These are phyloP conservation scores for Epichloe coenophiala DNA, from an alignment of 2,329 filamentous ascomycete species.

Conservation along the genomic window DNA sequence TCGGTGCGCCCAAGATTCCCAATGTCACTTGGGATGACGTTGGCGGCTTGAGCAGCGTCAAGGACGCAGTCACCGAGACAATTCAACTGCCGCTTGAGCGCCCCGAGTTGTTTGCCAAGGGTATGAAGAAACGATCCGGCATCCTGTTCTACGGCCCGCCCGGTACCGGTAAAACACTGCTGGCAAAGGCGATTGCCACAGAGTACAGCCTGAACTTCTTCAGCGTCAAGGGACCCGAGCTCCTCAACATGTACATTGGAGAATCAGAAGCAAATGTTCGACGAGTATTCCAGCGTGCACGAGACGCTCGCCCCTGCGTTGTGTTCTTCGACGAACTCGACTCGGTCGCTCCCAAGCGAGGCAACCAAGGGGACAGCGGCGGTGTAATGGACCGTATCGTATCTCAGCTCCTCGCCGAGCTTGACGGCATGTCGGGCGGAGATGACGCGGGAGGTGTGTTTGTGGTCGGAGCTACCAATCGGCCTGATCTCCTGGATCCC, in stretches of 20 bases:
- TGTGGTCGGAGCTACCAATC: constrained; percentile 91
- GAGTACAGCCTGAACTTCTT: constrained; percentile 94
- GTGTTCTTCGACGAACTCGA: constrained; percentile 93
- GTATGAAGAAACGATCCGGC: constrained; percentile 94
- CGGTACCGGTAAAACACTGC: constrained; percentile 81
- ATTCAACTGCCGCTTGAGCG: constrained; percentile 86
- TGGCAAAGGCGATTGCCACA: constrained; percentile 85
- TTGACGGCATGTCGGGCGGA: constrained; percentile 95
- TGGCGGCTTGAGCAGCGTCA: constrained; percentile 82
- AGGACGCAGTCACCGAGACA: constrained; percentile 93
- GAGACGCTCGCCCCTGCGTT: constrained; percentile 75
- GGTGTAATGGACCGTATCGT: constrained; percentile 98
- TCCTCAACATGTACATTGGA: constrained; percentile 94
- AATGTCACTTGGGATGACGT: constrained; percentile 96
- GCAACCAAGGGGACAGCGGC: constrained; percentile 92
- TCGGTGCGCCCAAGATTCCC: constrained; percentile 94
- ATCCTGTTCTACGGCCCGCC: constrained; percentile 88
- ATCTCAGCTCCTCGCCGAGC: constrained; percentile 81
- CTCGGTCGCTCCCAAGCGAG: constrained; percentile 87
- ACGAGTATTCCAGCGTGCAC: constrained; percentile 73
- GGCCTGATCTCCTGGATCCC: constrained; percentile 83
- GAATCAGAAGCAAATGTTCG: constrained; percentile 88
- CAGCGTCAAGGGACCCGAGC: constrained; percentile 79
- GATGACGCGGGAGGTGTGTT: constrained; percentile 82
- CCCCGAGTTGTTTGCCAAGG: constrained; percentile 88